Base-by-base conservation (phyloP, 2,329 filamentous ascomycete genomes). In the Colletotrichum navitas region DNA sequence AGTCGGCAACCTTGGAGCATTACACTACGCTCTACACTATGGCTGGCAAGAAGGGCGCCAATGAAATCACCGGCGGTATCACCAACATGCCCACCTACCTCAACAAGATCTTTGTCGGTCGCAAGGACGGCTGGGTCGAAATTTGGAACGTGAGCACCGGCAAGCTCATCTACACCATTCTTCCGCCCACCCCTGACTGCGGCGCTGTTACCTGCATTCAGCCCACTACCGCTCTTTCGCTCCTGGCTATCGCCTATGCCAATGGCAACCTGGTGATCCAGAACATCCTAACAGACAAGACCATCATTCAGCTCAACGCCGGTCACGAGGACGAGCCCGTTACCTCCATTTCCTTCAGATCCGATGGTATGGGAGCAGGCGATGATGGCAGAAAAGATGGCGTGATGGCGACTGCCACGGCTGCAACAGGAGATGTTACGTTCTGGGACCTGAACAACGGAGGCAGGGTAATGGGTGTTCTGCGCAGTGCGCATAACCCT, bases 61-160 rank as follows among this genome's bases (percentile, higher is more conserved):
- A 90, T 75, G 85, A 91, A 75, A 90, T 98, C 68, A 94, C 93
- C 0, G 93, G 93, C 32, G 90, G 92, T 61, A 88, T 97, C 75
- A 92, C 91, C 79, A 97, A 90, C 77, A 94, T 98, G 92, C 95
- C 95, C 1, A 98, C 96, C 0, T 97, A 94, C 81, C 83, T 99
- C 72, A 99, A 99, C 86, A 99, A 99, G 82, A 89, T 99, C 55
- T 94, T 98, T 75, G 93, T 94, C 3, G 97, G 94, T 12, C 91
- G 94, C 76, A 89, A 89, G 74, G 94, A 99, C 80, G 96, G 96
- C 8, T 92, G 91, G 80, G 91, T 98, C 11, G 96, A 99, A 79
- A 97, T 99, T 62, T 99, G 96, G 95, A 99, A 99, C 79, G 85
- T 99, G 72, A 97, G 93, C 79, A 97, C 94, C 4, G 95, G 89